Percentiles rank a stretch among this genome's conserved stretches.
Conservation (phyloP, 1,284 basidiomycete genomes). For the Marasmius oreades region DNA sequence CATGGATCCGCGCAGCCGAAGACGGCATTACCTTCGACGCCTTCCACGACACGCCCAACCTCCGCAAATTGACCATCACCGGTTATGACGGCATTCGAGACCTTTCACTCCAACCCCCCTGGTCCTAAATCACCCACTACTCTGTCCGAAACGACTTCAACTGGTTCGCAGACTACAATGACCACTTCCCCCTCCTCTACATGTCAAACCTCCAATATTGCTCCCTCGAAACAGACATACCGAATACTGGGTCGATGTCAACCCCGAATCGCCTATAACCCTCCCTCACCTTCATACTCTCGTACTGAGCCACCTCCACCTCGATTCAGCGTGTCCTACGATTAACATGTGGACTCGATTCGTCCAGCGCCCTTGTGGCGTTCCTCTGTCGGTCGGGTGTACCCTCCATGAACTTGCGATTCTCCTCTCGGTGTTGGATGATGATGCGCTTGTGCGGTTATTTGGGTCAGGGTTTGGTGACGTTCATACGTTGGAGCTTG, state of each 20-base stretch:
- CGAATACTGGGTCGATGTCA: not conserved
- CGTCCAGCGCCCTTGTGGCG: not conserved
- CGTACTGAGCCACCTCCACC: not conserved
- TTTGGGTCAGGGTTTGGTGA: not conserved
- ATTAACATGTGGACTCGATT: not conserved
- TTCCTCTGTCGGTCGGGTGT: not conserved
- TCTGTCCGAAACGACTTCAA: not conserved
- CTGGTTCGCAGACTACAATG: not conserved
- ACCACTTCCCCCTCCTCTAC: constrained; percentile 1
- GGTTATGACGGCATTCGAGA: not conserved
- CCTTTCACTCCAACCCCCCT: constrained; percentile 5
- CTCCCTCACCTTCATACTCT: not conserved
- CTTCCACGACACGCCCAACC: constrained; percentile 8
- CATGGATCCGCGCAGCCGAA: not conserved
- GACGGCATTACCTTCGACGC: not conserved
- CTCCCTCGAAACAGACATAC: not conserved
- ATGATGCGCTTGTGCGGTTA: not conserved
- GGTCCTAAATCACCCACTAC: constrained; percentile 4
- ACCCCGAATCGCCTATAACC: not conserved
- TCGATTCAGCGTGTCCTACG: not conserved
- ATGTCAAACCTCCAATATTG: not conserved
- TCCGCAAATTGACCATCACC: not conserved
- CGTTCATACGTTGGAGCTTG: not conserved
- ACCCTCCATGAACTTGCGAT: not conserved
- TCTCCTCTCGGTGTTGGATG: not conserved